A percentile compares a stretch with the other conserved stretches of the same genome.
Evolutionary conservation across 345 rosid genomes (phyloP).

Genomic region (Populus simonii): DNA sequence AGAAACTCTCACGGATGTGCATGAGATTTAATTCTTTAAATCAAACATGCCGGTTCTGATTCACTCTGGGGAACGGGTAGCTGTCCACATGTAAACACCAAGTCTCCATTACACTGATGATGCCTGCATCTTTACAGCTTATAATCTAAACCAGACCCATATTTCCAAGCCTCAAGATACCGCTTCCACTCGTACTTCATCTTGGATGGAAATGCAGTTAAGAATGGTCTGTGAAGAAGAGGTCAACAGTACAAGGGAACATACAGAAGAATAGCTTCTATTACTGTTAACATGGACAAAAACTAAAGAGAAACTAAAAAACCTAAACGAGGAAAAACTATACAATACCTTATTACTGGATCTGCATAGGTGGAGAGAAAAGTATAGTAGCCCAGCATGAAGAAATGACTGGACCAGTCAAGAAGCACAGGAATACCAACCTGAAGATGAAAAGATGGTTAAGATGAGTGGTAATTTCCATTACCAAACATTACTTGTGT

Average conservation of each 20-base stretch:
- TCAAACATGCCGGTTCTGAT: no score
- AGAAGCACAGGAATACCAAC: conserved; percentile 75
- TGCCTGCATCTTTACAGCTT: conserved; percentile 44
- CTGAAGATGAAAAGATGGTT: conserved; percentile 28
- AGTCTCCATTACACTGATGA: not conserved
- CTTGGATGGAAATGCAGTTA: conserved; percentile 51
- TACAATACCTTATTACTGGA: conserved; percentile 64
- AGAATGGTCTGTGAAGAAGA: conserved; percentile 41
- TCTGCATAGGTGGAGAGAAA: conserved; percentile 70
- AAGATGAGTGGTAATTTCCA: not conserved
- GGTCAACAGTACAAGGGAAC: not conserved
- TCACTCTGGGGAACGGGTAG: no score
- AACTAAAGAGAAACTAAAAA: not conserved
- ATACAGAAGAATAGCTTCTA: not conserved
- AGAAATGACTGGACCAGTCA: conserved; percentile 80
- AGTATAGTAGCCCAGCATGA: conserved; percentile 81
- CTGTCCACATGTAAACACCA: not conserved
- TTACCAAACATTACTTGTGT: not conserved
- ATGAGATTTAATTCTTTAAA: no score
- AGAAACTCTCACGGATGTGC: no score
- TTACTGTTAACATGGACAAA: no score
- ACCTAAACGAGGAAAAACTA: not conserved
- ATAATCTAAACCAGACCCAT: conserved; percentile 79
- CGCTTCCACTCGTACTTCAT: conserved; percentile 66
- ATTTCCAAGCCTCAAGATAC: conserved; percentile 81